Conservation (phyloP, 1,284 basidiomycete species). For the Wolfiporia cocos region DNA sequence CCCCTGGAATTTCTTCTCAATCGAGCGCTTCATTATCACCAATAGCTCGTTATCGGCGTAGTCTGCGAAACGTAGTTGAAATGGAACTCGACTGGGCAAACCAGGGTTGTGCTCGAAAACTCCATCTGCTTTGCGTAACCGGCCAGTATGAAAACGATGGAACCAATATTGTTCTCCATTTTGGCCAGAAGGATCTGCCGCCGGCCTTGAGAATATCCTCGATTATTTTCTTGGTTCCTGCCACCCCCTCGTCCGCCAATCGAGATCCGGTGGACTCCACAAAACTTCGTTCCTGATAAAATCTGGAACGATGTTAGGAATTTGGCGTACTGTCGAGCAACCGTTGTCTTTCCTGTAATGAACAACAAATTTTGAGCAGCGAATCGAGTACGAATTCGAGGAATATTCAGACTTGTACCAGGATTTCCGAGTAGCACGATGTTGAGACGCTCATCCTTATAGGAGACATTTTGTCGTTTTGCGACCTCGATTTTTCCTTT, state of each 20-base stretch:
- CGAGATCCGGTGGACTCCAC: slow-evolving; percentile 57
- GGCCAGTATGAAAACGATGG: slow-evolving; percentile 60
- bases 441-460: slow-evolving; percentile 26
- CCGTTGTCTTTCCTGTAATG: slow-evolving; percentile 56
- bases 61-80: slow-evolving; percentile 52
- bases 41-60: slow-evolving; percentile 51
- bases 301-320: slow-evolving; percentile 50
- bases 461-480: slow-evolving; percentile 19
- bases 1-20: slow-evolving; percentile 40
- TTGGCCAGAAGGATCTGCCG: slow-evolving; percentile 65
- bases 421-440: slow-evolving; percentile 27
- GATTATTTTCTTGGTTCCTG: slow-evolving; percentile 42
- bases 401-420: slow-evolving; percentile 25
- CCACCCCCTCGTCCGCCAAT: slow-evolving; percentile 50
- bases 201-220: slow-evolving; percentile 42
- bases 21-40: slow-evolving; percentile 42
- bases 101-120: slow-evolving; percentile 70
- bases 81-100: slow-evolving; percentile 55
- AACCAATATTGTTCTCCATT: slow-evolving; percentile 64
- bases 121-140: slow-evolving; percentile 70
- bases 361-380: too few species aligned
- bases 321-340: slow-evolving; percentile 56
- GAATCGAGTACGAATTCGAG: too few species aligned
- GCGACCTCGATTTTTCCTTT: slow-evolving; percentile 24
- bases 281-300: slow-evolving; percentile 47